Evolutionary conservation across 164 flowering plant species (phyloP).

Genomic region (Magnolia officinalis): DNA sequence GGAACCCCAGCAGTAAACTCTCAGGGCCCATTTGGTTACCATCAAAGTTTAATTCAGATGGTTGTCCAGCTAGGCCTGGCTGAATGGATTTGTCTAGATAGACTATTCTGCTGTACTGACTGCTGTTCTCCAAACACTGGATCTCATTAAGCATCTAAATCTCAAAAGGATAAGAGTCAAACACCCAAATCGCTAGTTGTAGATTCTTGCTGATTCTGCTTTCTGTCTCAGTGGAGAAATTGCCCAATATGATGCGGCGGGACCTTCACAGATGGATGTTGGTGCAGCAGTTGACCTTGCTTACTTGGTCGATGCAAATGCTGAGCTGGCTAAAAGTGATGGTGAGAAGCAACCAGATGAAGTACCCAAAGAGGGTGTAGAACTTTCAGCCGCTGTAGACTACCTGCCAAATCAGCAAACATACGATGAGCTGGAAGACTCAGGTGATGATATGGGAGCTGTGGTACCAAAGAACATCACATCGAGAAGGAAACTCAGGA

Average conservation of each 20-base stretch:
- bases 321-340: slow-evolving; percentile 11
- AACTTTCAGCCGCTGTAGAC: slow-evolving; percentile 7
- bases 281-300: slow-evolving; percentile 3
- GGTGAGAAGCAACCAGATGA: slow-evolving; percentile 5
- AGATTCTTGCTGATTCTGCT: not conserved
- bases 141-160: not conserved
- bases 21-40: too few relatives aligned
- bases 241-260: slow-evolving; percentile 13
- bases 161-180: too few relatives aligned
- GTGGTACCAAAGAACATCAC: slow-evolving; percentile 13
- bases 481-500: slow-evolving; percentile 50
- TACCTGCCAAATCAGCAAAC: slow-evolving; percentile 16
- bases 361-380: not conserved
- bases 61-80: not conserved
- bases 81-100: not conserved
- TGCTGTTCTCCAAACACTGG: not conserved
- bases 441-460: slow-evolving; percentile 32
- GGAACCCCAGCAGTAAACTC: too few relatives aligned
- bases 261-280: not conserved
- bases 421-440: slow-evolving; percentile 38
- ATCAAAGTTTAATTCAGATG: too few relatives aligned
- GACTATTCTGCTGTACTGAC: not conserved
- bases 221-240: slow-evolving; percentile 22
- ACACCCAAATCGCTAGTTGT: not conserved
- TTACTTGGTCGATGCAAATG: slow-evolving; percentile 16